Conservation (phyloP, 306 rosid genomes). For the Herpetospermum pedunculosum region DNA sequence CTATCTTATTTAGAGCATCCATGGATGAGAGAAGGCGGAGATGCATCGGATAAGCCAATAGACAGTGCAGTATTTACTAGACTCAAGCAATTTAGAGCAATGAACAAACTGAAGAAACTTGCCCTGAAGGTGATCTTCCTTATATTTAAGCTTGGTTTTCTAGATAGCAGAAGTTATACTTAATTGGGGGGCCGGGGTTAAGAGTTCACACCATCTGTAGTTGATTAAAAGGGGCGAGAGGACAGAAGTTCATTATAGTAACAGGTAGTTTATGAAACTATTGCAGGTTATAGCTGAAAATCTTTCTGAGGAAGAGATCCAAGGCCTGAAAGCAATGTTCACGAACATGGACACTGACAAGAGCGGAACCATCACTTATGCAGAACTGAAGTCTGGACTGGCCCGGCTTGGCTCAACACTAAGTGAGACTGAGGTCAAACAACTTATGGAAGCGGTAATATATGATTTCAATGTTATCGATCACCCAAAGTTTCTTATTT, state of each 20-base stretch:
- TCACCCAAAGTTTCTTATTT: background rate
- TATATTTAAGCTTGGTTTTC: background rate
- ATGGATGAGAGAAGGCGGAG: slow-evolving; percentile 84
- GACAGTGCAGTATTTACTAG: slow-evolving; percentile 89
- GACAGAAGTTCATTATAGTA: background rate
- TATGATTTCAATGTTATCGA: background rate
- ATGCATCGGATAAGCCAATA: slow-evolving; percentile 82
- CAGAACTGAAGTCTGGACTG: slow-evolving; percentile 63
- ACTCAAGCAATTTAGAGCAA: slow-evolving; percentile 92
- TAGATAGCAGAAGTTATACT: background rate
- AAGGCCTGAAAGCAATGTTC: slow-evolving; percentile 81
- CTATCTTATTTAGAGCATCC: slow-evolving; percentile 56
- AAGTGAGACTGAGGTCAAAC: slow-evolving; percentile 63
- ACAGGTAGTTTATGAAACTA: background rate
- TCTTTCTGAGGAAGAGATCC: slow-evolving; percentile 84
- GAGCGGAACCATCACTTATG: slow-evolving; percentile 81
- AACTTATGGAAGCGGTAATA: slow-evolving; percentile 84
- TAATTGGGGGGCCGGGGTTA: background rate
- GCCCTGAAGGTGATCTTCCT: slow-evolving; percentile 38
- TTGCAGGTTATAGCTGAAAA: slow-evolving; percentile 80
- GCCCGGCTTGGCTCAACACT: slow-evolving; percentile 79
- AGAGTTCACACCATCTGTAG: background rate
- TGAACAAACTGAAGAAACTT: slow-evolving; percentile 87
- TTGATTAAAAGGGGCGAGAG: background rate
- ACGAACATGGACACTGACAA: slow-evolving; percentile 75